These are phyloP conservation scores for Coemansia sp. DNA, from an alignment of 192 early-diverging fungal genomes.

Conservation along the genomic window DNA sequence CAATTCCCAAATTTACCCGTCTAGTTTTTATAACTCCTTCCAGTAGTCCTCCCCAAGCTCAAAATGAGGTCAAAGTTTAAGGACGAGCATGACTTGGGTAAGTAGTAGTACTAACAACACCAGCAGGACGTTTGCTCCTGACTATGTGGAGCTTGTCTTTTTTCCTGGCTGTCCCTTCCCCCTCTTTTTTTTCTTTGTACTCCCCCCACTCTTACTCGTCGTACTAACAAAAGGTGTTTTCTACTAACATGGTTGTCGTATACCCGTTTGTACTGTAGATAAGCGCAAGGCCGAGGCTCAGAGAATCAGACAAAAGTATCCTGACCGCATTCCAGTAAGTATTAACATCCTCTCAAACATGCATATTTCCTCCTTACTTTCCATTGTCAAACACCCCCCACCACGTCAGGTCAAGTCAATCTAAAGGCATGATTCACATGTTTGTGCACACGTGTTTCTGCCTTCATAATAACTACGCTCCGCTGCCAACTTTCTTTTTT, in stretches of 20 bases:
- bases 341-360: not conserved
- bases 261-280: slow-evolving; percentile 55
- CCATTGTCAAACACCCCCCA: not conserved
- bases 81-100: slow-evolving; percentile 95
- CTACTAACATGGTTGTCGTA: not conserved
- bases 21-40: not conserved
- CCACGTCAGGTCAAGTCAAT: no score
- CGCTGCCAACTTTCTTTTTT: not conserved
- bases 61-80: slow-evolving; percentile 89
- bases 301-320: slow-evolving; percentile 94
- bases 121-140: not conserved
- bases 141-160: not conserved
- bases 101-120: no score
- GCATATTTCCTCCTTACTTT: slow-evolving; percentile 4
- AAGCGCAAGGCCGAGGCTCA: slow-evolving; percentile 96
- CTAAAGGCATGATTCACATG: not conserved
- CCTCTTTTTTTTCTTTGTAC: slow-evolving; percentile 3
- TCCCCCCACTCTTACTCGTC: not conserved
- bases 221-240: not conserved
- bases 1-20: not conserved
- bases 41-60: not conserved
- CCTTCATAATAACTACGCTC: not conserved
- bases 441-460: not conserved
- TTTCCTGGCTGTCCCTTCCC: not conserved
- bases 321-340: slow-evolving; percentile 79